A percentile compares a stretch with the other conserved stretches of the same genome.
Conservation (phyloP, 495 filamentous ascomycete genomes). For the Aspergillus kassunensis region DNA sequence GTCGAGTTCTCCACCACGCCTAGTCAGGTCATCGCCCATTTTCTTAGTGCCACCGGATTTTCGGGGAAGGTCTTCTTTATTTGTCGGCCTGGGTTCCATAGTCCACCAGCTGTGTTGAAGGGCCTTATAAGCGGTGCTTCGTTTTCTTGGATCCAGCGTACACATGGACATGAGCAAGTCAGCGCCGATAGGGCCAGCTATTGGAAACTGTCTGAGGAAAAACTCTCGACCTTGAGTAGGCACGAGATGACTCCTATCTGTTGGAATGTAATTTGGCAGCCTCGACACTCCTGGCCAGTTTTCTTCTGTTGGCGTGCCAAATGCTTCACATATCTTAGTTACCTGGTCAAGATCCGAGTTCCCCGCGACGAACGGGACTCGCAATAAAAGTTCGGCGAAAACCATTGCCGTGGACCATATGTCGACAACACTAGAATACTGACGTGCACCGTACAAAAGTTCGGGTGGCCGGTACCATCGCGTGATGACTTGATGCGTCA, state of each 20-base stretch:
- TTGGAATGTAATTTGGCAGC: slow-evolving; percentile 68
- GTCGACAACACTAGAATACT: slow-evolving; percentile 89
- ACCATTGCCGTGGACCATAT: slow-evolving; percentile 94
- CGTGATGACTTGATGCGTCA: slow-evolving; percentile 95
- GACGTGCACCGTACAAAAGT: slow-evolving; percentile 80
- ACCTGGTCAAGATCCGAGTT: slow-evolving; percentile 80
- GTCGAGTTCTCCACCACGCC: slow-evolving; percentile 69
- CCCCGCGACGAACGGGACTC: slow-evolving; percentile 74
- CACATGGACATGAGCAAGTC: slow-evolving; percentile 87
- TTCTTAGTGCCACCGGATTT: slow-evolving; percentile 63
- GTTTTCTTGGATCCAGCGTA: slow-evolving; percentile 75
- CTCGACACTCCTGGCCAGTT: slow-evolving; percentile 91
- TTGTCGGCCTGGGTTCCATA: slow-evolving; percentile 75
- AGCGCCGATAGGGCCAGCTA: slow-evolving; percentile 73
- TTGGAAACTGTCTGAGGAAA: slow-evolving; percentile 68
- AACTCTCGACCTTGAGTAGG: slow-evolving; percentile 65
- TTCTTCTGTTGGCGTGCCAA: slow-evolving; percentile 89
- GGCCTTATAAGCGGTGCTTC: slow-evolving; percentile 69
- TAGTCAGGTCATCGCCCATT: slow-evolving; percentile 79
- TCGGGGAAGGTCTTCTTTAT: slow-evolving; percentile 77
- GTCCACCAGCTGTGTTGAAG: slow-evolving; percentile 86
- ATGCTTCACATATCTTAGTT: slow-evolving; percentile 69
- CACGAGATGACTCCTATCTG: slow-evolving; percentile 45
- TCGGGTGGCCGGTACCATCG: slow-evolving; percentile 96
- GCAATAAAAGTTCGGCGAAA: slow-evolving; percentile 83